Base-by-base conservation (phyloP, 2,329 filamentous ascomycete genomes). In the Alternaria metachromatica region DNA sequence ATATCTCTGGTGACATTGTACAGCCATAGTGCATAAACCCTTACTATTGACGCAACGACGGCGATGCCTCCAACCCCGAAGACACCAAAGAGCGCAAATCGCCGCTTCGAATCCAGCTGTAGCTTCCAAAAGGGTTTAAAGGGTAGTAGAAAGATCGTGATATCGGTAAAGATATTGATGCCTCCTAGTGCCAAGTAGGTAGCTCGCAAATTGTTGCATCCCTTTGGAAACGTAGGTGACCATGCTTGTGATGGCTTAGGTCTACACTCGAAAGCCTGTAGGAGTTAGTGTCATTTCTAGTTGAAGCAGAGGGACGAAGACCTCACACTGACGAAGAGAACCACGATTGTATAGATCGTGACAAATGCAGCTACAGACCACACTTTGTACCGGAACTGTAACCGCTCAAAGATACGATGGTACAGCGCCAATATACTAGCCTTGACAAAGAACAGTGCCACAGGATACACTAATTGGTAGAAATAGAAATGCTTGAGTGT, bases 381-480 rank as follows among this genome's bases (percentile, higher is more conserved):
- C 1, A 66, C 55, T 25, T 45, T 51, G 18, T 44, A 61, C 21
- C 63, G 60, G 33, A 71, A 64, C 4, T 46, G 48, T 13, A 53
- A 59, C 23, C 67, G 60, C 7, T 44, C 59, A 53, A 71, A 72
- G 26, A 72, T 67, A 18, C 64, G 66, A 33, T 70, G 46, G 62
- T 74, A 73, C 13, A 72, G 54, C 3, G 70, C 68, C 13, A 74
- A 62, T 45, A 73, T 70, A 21, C 69, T 72, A 7, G 65, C 65
- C 30, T 72, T 73, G 48, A 70, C 66, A 41, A 72, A 67, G 30
- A 70, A 64, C 28, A 74, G 49, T 12, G 69, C 64, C 56, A 64
- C 66, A 18, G 72, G 71, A 30, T 73, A 73, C 3, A 72, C 56
- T n/a, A 73, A 30, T 59, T 74, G 72, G 58, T 73, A 74, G 10